Base-by-base conservation (phyloP, 768 basidiomycete species). In the Suillus subalutaceus region DNA sequence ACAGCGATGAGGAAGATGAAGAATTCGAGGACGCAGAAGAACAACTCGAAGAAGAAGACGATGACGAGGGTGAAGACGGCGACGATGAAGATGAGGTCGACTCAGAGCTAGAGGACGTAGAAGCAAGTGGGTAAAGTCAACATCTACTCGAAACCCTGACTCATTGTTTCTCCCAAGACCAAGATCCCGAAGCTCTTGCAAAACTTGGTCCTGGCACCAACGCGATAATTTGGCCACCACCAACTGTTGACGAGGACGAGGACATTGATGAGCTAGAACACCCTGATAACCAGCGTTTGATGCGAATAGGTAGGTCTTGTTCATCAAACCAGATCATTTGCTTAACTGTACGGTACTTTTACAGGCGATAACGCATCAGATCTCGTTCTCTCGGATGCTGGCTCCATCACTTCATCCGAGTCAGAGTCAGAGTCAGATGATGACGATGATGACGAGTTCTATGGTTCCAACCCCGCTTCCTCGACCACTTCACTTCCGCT, bases 191-290 rank as follows among this genome's bases (percentile, higher is more conserved):
- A 43, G 79, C 79, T 32, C 70, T 77, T 62, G 76, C 78, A 30
- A 74, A 81, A 46, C 79, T 96, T 37, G 95, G 95, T n/a, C 72
- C 80, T 13, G 86, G 85, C 61, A 87, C 89, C 2, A 90, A 93
- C 71, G 96, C 93, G 0, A 84, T 91, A 62, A 82, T 95, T 59
- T 97, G 93, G 94, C 93, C 94, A 1, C 75, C 74, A n/a, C 80
- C 79, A n/a, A 80, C 78, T 59, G 81, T 85, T 6, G 84, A 87
- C 13, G 84, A 89, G 56, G 87, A 88, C 46, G 89, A 88, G 15
- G 90, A 88, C 23, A 82, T 87, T 38, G 85, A 89, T 18, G 83
- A 83, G 66, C 83, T 86, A 13, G 86, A 89, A 48, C 83, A 83
- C 37, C 81, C 89, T n/a, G 86, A 85, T 66, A 93, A 93, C 72